Base-by-base conservation (phyloP, 2,329 filamentous ascomycete genomes). In the Nothomitra cinnamomea region DNA sequence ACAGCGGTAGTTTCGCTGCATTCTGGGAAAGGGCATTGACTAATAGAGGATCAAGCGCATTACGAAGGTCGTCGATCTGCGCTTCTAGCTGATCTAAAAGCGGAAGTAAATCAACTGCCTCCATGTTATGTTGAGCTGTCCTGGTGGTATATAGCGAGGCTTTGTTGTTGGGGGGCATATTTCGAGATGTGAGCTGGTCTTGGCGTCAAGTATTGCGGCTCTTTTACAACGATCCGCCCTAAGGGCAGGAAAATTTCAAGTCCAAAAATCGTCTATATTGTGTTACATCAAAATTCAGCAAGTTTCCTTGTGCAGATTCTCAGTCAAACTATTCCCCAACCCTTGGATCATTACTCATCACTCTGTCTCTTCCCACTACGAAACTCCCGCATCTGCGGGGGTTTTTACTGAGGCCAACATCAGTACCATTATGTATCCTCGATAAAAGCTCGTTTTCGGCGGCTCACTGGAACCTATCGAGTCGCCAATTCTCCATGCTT, bases 1-100 rank as follows among this genome's bases (percentile, higher is more conserved):
- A 75, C n/a, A 96, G 75, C 1, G 90, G 89, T 25, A 96, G 74
- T 64, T 87, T 87, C 54, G 80, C 82, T 3, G 87, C 80, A 54
- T 79, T 77, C 41, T 82, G 78, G 51, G 79, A 72, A 43, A 95
- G 70, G 1, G 76, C 67, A 51, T 75, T 74, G 36, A 74, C 72
- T 24, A 94, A 70, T 4, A 96, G 70, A n/a, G 90, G 87, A 57
- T 78, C 69, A 25, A 96, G 73, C 2, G 78, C 74, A 36, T 82
- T 77, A 64, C 94, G 80, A 48, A 96, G 76, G 54, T 82, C 78
- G 67, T 94, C 85, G 51, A 96, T 78, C 64, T 88, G 80, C 60
- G 79, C 77, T 59, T 87, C 82, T 52, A 95, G 79, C 65, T 82
- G 77, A 61, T 85, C 79, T 51, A 94, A 72, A 52, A 85, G 76